Conservation (phyloP, 345 rosid genomes). For the Erysimum cheiranthoides region DNA sequence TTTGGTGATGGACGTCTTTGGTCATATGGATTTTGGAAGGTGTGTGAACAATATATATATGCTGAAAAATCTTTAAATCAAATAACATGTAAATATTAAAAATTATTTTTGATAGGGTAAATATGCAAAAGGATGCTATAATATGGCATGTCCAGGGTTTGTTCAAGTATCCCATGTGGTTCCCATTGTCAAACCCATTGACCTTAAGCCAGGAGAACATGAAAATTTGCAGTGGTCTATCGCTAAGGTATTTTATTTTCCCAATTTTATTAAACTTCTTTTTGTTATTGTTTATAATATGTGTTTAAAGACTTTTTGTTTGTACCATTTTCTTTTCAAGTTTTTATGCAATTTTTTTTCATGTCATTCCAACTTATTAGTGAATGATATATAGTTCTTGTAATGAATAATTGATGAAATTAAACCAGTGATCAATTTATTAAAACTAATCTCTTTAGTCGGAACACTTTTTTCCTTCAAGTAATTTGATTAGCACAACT, state of each 20-base stretch:
- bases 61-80: background rate
- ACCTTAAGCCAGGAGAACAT: too few species aligned
- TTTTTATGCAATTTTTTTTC: background rate
- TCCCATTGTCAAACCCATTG: background rate
- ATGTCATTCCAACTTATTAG: too few species aligned
- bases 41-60: background rate
- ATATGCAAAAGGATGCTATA: conserved; percentile 10
- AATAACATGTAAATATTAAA: background rate
- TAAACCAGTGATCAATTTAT: background rate
- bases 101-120: conserved; percentile 10
- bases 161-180: background rate
- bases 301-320: background rate
- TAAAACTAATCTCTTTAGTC: too few species aligned
- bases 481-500: background rate
- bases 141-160: conserved; percentile 18
- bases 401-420: background rate
- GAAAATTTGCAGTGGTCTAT: background rate
- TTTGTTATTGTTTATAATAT: background rate
- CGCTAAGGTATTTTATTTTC: background rate
- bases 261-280: background rate
- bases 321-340: background rate
- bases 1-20: background rate
- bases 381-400: background rate
- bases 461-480: background rate
- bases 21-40: conserved; percentile 15